Percentiles rank a stretch among this genome's conserved stretches.
These are phyloP conservation scores for Nemania bipapillata DNA, from an alignment of 2,329 filamentous ascomycete genomes.

Conservation along the genomic window DNA sequence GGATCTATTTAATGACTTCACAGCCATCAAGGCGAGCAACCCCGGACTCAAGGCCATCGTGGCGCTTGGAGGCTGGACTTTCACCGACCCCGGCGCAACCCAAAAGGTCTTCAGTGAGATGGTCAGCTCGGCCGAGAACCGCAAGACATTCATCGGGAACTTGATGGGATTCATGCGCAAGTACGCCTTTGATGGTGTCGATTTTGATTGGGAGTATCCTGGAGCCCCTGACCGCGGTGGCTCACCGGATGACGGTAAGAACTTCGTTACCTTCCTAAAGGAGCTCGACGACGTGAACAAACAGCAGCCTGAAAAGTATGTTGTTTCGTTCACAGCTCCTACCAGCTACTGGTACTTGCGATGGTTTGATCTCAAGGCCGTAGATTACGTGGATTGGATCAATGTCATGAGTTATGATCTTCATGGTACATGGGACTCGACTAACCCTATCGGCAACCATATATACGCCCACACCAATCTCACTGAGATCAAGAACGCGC, in stretches of 20 bases:
- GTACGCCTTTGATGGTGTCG: slow-evolving; percentile 46
- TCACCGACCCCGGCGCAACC: slow-evolving; percentile 49
- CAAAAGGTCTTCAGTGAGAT: slow-evolving; percentile 47
- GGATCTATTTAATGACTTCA: slow-evolving; percentile 44
- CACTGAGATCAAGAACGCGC: slow-evolving; percentile 4
- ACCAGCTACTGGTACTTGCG: slow-evolving; percentile 45
- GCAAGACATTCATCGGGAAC: slow-evolving; percentile 40
- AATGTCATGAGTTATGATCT: slow-evolving; percentile 16
- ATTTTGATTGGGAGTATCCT: slow-evolving; percentile 45
- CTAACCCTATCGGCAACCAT: background rate
- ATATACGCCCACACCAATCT: slow-evolving; percentile 1
- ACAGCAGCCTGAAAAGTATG: slow-evolving; percentile 14
- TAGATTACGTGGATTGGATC: slow-evolving; percentile 7
- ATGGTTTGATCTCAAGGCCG: slow-evolving; percentile 46
- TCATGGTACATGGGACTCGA: slow-evolving; percentile 13
- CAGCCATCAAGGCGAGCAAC: slow-evolving; percentile 48
- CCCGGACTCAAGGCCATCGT: slow-evolving; percentile 50
- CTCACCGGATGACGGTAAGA: slow-evolving; percentile 36
- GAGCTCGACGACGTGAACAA: slow-evolving; percentile 51
- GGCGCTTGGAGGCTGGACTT: slow-evolving; percentile 57
- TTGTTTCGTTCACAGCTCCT: slow-evolving; percentile 39
- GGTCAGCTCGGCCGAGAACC: slow-evolving; percentile 25
- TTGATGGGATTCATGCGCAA: slow-evolving; percentile 42
- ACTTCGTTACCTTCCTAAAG: slow-evolving; percentile 54
- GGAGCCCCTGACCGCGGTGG: slow-evolving; percentile 45